These are phyloP conservation scores for Draba incana DNA, from an alignment of 345 rosid genomes.

Conservation along the genomic window DNA sequence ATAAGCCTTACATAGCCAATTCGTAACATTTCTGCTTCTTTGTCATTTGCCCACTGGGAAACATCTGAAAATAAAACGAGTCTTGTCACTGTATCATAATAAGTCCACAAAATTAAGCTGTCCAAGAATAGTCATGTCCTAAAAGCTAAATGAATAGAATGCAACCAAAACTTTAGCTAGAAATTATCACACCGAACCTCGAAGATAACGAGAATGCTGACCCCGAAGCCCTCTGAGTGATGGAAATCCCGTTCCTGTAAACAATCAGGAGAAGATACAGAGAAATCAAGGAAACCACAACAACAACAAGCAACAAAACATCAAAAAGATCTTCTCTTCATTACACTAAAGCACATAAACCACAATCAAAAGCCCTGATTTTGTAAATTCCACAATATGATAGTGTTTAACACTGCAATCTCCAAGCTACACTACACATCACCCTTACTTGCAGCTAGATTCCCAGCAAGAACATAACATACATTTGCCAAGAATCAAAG, in stretches of 20 bases:
- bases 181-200: constrained; percentile 53
- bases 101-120: no score
- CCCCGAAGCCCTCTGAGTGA: constrained; percentile 47
- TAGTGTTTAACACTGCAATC: background rate
- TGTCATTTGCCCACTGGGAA: constrained; percentile 66
- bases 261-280: constrained; percentile 22
- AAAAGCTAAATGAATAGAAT: constrained; percentile 12
- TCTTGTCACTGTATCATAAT: background rate
- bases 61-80: constrained; percentile 58
- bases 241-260: constrained; percentile 50
- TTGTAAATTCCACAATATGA: background rate
- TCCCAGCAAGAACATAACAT: background rate
- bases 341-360: background rate
- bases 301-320: background rate
- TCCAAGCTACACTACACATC: no score
- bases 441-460: background rate
- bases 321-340: no score
- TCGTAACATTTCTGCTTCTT: constrained; percentile 80
- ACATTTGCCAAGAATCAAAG: background rate
- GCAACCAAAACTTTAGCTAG: background rate
- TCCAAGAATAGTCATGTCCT: constrained; percentile 14
- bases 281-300: constrained; percentile 21
- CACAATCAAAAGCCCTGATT: constrained; percentile 7
- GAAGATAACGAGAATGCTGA: constrained; percentile 53
- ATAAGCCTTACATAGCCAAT: constrained; percentile 77